phyloP scores from a whole-genome alignment of 1,139 yeast genomes.

The Martiniozyma asiatica region DNA sequence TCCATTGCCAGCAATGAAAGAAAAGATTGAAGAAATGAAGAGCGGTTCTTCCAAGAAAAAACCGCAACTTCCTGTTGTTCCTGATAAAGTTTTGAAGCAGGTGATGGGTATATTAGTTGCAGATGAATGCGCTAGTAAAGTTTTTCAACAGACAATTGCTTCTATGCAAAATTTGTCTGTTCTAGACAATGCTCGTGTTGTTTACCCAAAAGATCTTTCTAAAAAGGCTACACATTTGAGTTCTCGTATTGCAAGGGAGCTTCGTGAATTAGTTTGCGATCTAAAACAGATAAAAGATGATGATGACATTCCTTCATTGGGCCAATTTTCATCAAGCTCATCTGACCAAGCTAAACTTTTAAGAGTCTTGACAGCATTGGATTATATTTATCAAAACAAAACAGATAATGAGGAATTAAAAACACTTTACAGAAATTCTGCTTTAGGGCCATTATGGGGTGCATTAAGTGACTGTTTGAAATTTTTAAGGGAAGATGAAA shows the following conservation, averaged over 20 bases:
- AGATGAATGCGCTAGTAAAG: constrained; percentile 76
- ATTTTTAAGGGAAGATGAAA: constrained; percentile 39
- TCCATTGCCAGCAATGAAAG: constrained; percentile 46
- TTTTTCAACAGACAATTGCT: constrained; percentile 74
- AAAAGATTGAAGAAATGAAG: constrained; percentile 14
- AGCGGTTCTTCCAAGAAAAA: constrained; percentile 8
- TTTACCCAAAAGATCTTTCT: constrained; percentile 61
- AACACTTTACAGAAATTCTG: constrained; percentile 52
- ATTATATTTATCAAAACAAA: constrained; percentile 55
- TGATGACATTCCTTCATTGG: constrained; percentile 37
- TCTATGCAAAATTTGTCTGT: constrained; percentile 71
- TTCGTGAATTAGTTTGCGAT: constrained; percentile 38
- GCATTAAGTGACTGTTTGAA: constrained; percentile 70
- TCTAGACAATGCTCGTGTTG: constrained; percentile 47
- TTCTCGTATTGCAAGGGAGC: constrained; percentile 41
- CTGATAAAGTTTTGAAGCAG: constrained; percentile 49
- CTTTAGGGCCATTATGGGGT: constrained; percentile 76
- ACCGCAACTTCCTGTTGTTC: constrained; percentile 48
- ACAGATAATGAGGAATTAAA: constrained; percentile 38
- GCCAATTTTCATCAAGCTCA: constrained; percentile 66
- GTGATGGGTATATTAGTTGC: constrained; percentile 65
- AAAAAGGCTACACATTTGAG: constrained; percentile 56
- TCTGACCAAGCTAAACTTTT: constrained; percentile 83
- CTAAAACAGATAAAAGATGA: constrained; percentile 22
- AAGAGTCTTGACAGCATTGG: constrained; percentile 79